phyloP scores from a whole-genome alignment of 768 basidiomycete species.

The Lactifluus subvellereus region DNA sequence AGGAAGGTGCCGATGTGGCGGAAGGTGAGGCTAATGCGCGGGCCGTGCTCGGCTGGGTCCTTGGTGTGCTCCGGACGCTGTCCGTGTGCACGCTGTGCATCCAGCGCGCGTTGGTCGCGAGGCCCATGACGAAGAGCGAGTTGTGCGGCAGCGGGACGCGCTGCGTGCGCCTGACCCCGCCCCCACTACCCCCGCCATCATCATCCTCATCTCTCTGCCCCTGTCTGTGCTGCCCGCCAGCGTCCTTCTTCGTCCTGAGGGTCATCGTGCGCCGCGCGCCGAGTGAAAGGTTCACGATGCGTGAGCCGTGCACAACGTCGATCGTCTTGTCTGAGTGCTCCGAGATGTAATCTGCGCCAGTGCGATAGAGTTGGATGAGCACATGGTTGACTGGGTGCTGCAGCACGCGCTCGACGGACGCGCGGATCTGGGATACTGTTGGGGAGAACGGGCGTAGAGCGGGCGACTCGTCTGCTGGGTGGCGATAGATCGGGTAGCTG shows the following conservation, averaged over 20 bases:
- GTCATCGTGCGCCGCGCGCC: constrained; percentile 79
- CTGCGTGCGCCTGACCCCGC: constrained; percentile 34
- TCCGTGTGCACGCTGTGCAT: constrained; percentile 73
- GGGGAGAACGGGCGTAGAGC: constrained; percentile 39
- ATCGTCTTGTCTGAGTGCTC: constrained; percentile 87
- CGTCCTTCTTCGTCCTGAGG: constrained; percentile 56
- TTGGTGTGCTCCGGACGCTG: constrained; percentile 52
- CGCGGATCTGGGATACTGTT: constrained; percentile 42
- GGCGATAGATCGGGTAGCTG: constrained; percentile 66
- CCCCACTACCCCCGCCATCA: too few relatives aligned
- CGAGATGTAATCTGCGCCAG: constrained; percentile 75
- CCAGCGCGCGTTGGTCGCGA: constrained; percentile 67
- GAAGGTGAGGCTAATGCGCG: constrained; percentile 76
- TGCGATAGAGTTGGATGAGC: constrained; percentile 44
- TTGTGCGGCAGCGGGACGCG: constrained; percentile 73
- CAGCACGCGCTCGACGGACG: constrained; percentile 52
- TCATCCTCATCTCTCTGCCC: not conserved
- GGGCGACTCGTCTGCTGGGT: constrained; percentile 76
- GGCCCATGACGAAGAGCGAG: constrained; percentile 77
- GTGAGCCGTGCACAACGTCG: constrained; percentile 67
- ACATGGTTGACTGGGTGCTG: too few relatives aligned
- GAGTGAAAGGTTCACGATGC: constrained; percentile 75
- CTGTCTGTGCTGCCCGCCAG: too few relatives aligned
- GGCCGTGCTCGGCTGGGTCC: constrained; percentile 54
- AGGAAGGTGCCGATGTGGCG: constrained; percentile 74